Percentiles rank a stretch among this genome's conserved stretches.
These are phyloP conservation scores for Juglanconis sp. DNA, from an alignment of 2,329 filamentous ascomycete genomes.

Conservation along the genomic window DNA sequence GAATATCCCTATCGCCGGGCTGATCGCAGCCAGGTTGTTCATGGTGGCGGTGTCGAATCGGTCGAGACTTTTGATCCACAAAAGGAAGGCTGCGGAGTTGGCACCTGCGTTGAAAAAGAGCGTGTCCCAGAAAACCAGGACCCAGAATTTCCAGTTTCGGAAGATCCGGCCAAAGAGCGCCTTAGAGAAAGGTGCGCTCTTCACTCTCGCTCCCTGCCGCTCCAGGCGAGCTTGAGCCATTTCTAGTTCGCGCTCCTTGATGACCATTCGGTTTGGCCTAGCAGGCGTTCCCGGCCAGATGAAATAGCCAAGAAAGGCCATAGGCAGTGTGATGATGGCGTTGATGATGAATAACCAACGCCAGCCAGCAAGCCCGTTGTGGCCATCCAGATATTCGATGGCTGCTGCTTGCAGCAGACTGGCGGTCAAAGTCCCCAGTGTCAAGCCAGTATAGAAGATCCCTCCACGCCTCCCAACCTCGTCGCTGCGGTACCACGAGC, in stretches of 20 bases:
- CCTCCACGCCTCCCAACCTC: constrained; percentile 16
- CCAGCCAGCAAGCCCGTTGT: constrained; percentile 10
- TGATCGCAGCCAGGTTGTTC: constrained; percentile 50
- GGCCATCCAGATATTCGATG: constrained; percentile 14
- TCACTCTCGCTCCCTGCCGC: constrained; percentile 14
- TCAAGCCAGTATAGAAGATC: constrained; percentile 29
- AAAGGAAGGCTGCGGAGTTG: constrained; percentile 45
- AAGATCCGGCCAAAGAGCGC: constrained; percentile 32
- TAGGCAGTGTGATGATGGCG: constrained; percentile 47
- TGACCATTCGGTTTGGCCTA: constrained; percentile 30
- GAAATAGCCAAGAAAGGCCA: constrained; percentile 45
- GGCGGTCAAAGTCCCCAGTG: constrained; percentile 15
- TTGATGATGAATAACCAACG: constrained; percentile 28
- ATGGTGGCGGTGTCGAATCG: constrained; percentile 44
- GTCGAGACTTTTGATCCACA: constrained; percentile 57
- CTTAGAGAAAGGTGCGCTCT: constrained; percentile 25
- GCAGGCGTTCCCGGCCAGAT: constrained; percentile 36
- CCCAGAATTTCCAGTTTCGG: constrained; percentile 46
- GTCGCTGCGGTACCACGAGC: constrained; percentile 16
- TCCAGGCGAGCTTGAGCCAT: constrained; percentile 30
- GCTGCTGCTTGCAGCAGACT: constrained; percentile 17
- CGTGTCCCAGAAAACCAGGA: constrained; percentile 47
- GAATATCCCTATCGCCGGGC: constrained; percentile 54
- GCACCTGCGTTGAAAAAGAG: constrained; percentile 55
- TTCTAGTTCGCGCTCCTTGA: constrained; percentile 29